A percentile compares a stretch with the other conserved stretches of the same genome.
Evolutionary conservation across 1,139 yeast genomes (phyloP).

Genomic region (Blastobotrys arbuscula): DNA sequence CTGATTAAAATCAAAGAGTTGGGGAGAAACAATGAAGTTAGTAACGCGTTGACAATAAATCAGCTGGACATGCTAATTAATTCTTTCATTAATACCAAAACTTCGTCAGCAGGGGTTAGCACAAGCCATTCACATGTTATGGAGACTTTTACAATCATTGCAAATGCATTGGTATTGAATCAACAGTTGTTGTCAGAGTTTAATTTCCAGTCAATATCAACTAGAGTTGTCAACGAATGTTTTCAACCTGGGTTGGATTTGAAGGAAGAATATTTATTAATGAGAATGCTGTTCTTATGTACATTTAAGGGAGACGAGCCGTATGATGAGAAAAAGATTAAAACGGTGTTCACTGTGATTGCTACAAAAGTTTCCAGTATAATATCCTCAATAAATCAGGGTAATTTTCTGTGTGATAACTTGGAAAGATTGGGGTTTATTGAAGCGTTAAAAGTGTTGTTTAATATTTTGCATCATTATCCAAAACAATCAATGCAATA

Average conservation of each 20-base stretch:
- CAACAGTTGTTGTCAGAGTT: slow-evolving; percentile 15
- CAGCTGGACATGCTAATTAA: slow-evolving; percentile 13
- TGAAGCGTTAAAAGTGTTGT: slow-evolving; percentile 21
- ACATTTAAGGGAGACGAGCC: slow-evolving; percentile 19
- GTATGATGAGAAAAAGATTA: slow-evolving; percentile 13
- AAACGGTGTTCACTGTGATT: slow-evolving; percentile 16
- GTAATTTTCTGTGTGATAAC: neutral
- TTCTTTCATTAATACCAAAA: slow-evolving; percentile 8
- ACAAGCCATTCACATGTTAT: slow-evolving; percentile 11
- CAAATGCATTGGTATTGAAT: slow-evolving; percentile 24
- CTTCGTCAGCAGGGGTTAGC: no score
- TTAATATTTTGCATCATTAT: slow-evolving; percentile 24
- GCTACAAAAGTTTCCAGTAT: slow-evolving; percentile 13
- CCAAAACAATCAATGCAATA: slow-evolving; percentile 12
- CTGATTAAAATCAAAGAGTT: slow-evolving; percentile 8
- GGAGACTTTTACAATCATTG: slow-evolving; percentile 24
- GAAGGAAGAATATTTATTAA: slow-evolving; percentile 15
- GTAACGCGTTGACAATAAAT: slow-evolving; percentile 3
- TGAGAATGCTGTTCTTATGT: slow-evolving; percentile 21
- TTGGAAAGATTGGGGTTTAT: slow-evolving; percentile 16
- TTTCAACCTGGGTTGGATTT: slow-evolving; percentile 12
- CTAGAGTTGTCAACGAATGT: slow-evolving; percentile 16
- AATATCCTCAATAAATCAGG: neutral
- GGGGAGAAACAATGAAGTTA: slow-evolving; percentile 5
- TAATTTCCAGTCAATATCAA: slow-evolving; percentile 15